A percentile compares a stretch with the other conserved stretches of the same genome.
These are phyloP conservation scores for Meyerozyma smithsonii DNA, from an alignment of 1,139 yeast species.

Conservation along the genomic window DNA sequence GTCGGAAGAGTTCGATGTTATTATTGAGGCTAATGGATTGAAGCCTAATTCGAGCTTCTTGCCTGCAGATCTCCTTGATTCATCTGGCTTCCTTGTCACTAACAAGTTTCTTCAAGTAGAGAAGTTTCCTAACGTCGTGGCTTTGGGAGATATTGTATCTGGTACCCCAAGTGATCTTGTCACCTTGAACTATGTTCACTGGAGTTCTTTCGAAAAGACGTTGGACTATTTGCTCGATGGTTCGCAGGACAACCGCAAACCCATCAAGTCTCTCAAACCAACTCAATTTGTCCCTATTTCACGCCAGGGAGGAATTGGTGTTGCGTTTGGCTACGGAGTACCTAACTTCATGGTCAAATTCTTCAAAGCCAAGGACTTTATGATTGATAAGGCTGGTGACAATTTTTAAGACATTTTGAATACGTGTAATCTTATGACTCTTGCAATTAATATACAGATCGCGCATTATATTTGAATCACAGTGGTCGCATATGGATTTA, in stretches of 20 bases:
- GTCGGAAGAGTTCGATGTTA: slow-evolving; percentile 20
- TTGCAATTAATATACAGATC: too few species aligned
- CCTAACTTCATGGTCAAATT: slow-evolving; percentile 28
- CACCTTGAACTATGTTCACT: slow-evolving; percentile 24
- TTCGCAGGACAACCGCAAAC: slow-evolving; percentile 8
- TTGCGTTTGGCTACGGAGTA: slow-evolving; percentile 20
- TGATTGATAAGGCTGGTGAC: background rate
- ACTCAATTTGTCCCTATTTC: slow-evolving; percentile 29
- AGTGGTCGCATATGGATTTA: slow-evolving; percentile 1
- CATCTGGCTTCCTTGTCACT: slow-evolving; percentile 20
- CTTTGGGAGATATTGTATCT: slow-evolving; percentile 29
- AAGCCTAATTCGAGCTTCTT: slow-evolving; percentile 25
- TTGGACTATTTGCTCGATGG: slow-evolving; percentile 8
- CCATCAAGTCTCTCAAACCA: slow-evolving; percentile 10
- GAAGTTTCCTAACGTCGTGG: slow-evolving; percentile 22
- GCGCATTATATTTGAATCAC: background rate
- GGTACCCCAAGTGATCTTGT: slow-evolving; percentile 19
- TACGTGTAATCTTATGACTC: background rate
- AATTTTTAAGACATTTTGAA: background rate
- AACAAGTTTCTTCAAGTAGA: slow-evolving; percentile 22
- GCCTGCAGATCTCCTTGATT: slow-evolving; percentile 13
- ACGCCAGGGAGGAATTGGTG: slow-evolving; percentile 33
- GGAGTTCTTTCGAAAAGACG: slow-evolving; percentile 14
- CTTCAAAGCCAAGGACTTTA: slow-evolving; percentile 14
- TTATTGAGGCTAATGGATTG: slow-evolving; percentile 19